These are phyloP conservation scores for Butyriboletus appendiculatus DNA, from an alignment of 1,284 basidiomycete species.

Conservation along the genomic window DNA sequence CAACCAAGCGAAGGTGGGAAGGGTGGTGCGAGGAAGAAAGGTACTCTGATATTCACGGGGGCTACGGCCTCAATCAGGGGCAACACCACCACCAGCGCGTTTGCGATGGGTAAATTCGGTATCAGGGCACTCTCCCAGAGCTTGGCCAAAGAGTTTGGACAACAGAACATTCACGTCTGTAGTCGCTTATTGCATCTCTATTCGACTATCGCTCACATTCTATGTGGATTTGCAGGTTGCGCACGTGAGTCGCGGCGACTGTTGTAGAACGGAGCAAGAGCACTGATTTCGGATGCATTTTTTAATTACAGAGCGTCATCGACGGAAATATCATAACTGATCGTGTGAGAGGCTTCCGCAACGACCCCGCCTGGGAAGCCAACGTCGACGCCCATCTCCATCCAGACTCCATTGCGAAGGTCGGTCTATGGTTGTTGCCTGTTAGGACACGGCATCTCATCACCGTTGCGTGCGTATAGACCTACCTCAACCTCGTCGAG, in stretches of 20 bases:
- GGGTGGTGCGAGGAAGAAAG: constrained; percentile 48
- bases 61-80: constrained; percentile 72
- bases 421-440: background rate
- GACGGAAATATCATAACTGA: constrained; percentile 64
- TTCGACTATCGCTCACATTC: constrained; percentile 3
- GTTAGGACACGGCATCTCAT: constrained; percentile 24
- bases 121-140: constrained; percentile 71
- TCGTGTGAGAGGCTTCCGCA: constrained; percentile 30
- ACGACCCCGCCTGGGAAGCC: constrained; percentile 43
- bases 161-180: constrained; percentile 74
- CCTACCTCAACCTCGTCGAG: constrained; percentile 57
- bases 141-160: constrained; percentile 77
- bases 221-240: constrained; percentile 45
- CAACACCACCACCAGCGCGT: constrained; percentile 62
- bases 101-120: constrained; percentile 71
- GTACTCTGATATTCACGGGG: constrained; percentile 77
- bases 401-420: constrained; percentile 68
- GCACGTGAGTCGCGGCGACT: constrained; percentile 48
- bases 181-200: background rate
- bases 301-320: constrained; percentile 50
- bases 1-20: constrained; percentile 35
- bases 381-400: constrained; percentile 51
- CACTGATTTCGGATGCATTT: background rate
- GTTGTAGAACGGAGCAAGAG: background rate
- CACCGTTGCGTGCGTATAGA: constrained; percentile 26